Conservation (phyloP, 306 rosid genomes). For the Alnus glutinosa region DNA sequence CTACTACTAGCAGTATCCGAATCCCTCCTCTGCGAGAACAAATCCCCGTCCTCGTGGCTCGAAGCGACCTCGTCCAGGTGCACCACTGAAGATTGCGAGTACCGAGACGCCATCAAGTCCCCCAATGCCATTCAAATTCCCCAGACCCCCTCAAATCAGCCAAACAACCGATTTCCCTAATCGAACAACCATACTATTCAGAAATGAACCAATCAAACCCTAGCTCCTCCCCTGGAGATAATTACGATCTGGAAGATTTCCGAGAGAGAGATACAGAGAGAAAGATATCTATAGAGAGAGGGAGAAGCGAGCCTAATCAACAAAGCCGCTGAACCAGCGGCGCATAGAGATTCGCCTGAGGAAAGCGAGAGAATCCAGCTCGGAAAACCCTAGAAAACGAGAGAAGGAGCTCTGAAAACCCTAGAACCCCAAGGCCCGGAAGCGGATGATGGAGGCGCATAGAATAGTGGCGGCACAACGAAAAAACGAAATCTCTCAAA, state of each 20-base stretch:
- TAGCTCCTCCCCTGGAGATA: neutral
- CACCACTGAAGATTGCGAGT: constrained; percentile 78
- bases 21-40: constrained; percentile 47
- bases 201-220: constrained; percentile 19
- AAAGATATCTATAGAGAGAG: neutral
- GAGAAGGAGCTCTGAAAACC: constrained; percentile 28
- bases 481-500: constrained; percentile 28
- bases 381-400: constrained; percentile 29
- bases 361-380: constrained; percentile 69
- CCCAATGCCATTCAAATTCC: constrained; percentile 99
- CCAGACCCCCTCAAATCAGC: constrained; percentile 31
- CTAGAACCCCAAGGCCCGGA: constrained; percentile 47
- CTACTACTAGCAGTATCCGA: constrained; percentile 63
- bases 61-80: constrained; percentile 52
- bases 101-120: constrained; percentile 89
- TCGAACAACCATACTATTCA: constrained; percentile 27
- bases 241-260: constrained; percentile 14
- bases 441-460: constrained; percentile 53
- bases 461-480: constrained; percentile 53
- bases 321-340: constrained; percentile 87
- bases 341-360: constrained; percentile 62
- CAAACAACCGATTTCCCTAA: constrained; percentile 40
- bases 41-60: constrained; percentile 46
- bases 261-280: neutral
- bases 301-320: constrained; percentile 36